Evolutionary conservation across 257 asterid species (phyloP), one percentile per base, ranked within the genome.

Genomic region (Fraxinus anomala): DNA sequence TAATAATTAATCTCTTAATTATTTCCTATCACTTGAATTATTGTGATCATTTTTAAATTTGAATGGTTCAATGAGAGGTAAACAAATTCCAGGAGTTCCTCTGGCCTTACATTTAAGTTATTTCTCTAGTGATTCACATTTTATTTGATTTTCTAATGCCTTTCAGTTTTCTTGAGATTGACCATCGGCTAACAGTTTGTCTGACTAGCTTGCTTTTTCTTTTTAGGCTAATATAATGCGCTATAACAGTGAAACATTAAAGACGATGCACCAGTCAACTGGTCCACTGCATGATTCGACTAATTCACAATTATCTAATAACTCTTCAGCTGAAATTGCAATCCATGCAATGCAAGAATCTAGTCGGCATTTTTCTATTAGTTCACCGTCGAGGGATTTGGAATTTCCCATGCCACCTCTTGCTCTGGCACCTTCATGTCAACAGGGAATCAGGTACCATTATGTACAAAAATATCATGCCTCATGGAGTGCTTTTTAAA

Each of bases 321-420:
- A 81, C 78, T 70, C 70, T 49, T 80, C 89, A 19, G 24, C 54
- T n/a, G 84, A 81, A 71, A 34, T 80, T 54, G 82, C 83, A 37
- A 71, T 74, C 56, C 37, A 74, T 78, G 73, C 69, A 79, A 71
- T 79, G 80, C 79, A 72, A 79, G 92, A 90, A 80, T 74, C 86
- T 81, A 69, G 75, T 21, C 81, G 77, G 37, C 80, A 77, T 33
- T 72, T 85, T 47, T 84, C 94, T 73, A 76, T 85, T 42, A 81
- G 82, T 85, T 90, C 92, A 73, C 54, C 84, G 26, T 40, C 84
- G 77, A 80, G 83, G 80, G 98, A 93, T 84, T 83, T 89, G 63
- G 98, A 93, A 76, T 85, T 93, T 84, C 98, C 99, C 70, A 89
- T 93, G 99, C 99, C 97, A 31, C 98, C 99, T 79, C 88, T 87